Conservation (phyloP, 2,329 filamentous ascomycete genomes). For the Cordyceps tenuipes region DNA sequence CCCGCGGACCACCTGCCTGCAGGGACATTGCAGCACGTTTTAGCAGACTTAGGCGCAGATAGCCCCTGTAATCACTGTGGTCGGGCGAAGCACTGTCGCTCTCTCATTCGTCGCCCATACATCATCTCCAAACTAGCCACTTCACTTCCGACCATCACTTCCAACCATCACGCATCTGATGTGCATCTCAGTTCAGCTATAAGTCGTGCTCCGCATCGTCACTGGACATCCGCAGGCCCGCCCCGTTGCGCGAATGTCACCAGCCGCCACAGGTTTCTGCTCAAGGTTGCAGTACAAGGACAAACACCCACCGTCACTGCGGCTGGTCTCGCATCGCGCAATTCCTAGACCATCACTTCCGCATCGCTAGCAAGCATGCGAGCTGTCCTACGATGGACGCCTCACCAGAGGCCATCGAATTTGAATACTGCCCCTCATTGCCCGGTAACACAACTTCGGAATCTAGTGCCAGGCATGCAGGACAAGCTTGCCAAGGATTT, state of each 20-base stretch:
- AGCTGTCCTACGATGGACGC: too few relatives aligned
- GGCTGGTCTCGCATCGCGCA: background rate
- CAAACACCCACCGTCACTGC: background rate
- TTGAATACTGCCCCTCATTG: background rate
- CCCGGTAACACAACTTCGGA: background rate
- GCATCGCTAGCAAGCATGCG: background rate
- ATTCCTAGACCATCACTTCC: background rate
- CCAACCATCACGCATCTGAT: slow-evolving; percentile 1
- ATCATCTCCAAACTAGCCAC: background rate
- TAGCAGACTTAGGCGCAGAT: background rate
- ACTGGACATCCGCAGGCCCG: background rate
- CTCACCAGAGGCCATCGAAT: background rate
- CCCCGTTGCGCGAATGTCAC: background rate
- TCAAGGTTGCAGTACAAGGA: background rate
- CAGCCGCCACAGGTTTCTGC: slow-evolving; percentile 3
- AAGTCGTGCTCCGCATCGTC: background rate
- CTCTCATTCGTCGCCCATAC: background rate
- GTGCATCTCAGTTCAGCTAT: slow-evolving; percentile 8
- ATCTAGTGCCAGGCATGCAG: background rate
- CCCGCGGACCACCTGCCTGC: background rate
- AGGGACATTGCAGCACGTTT: background rate
- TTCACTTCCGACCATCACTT: background rate
- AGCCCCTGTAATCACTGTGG: background rate
- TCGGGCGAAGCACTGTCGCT: background rate
- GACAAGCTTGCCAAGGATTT: background rate